Evolutionary conservation across 2,329 filamentous ascomycete species (phyloP), one percentile per base, ranked within the genome.

Genomic region (Neonectria faginata): DNA sequence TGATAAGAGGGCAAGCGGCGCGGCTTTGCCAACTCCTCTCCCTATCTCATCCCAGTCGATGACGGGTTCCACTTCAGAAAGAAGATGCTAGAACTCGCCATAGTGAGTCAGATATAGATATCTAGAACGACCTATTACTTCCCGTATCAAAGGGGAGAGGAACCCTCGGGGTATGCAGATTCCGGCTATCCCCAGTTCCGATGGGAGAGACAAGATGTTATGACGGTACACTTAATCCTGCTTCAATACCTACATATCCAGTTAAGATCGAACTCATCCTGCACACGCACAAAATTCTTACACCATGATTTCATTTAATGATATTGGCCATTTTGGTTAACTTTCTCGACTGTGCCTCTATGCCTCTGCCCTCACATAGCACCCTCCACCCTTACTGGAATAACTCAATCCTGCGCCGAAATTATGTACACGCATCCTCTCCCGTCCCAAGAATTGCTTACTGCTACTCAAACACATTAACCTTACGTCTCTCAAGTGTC

Each of bases 381-480:
- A 60, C 58, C 50, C 50, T 51, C 42, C 31, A n/a, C 44, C 59
- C 50, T 41, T 18, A 16, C 42, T 50, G 33, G 42, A 58, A 45
- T 47, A 56, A 48, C 44, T 62, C 60, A 53, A 61, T 53, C 55
- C 42, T 63, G 60, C 64, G 64, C 64, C 56, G 51, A 36, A 58
- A 62, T 62, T 66, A 63, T 63, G 41, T 62, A 65, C 58, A 65
- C 45, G 29, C 52, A 57, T 33, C 52, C 45, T 44, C 57, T 56
- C 44, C 50, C 55, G 27, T 58, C 58, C 51, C 51, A 60, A 42
- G 31, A 52, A 53, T 53, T 56, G 41, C 48, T 44, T 47, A 53
- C 45, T 56, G 33, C 45, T 66, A 66, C 60, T 66, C 64, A 63
- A 65, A 66, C 64, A 66, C 44, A 27, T 57, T 33, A 33, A 51